Percentiles rank a stretch among this genome's conserved stretches.
Conservation (phyloP, 139 green algal species). For the Eudorina sp. region DNA sequence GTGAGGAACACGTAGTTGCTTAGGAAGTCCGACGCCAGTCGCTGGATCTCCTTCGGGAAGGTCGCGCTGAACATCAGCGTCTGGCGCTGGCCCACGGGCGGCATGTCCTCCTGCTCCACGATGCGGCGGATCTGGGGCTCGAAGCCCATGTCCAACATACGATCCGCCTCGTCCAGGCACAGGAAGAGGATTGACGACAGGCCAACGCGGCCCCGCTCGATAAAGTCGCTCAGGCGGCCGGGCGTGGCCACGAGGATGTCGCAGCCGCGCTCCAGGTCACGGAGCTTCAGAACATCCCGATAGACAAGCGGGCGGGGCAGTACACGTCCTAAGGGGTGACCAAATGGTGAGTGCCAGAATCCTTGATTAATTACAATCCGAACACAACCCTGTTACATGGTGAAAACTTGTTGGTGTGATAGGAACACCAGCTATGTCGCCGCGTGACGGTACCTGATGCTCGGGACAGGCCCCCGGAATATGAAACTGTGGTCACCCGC, state of each 20-base stretch:
- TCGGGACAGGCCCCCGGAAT: no score
- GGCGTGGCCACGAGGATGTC: constrained; percentile 98
- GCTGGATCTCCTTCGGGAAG: constrained; percentile 95
- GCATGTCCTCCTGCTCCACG: constrained; percentile 94
- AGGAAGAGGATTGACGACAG: constrained; percentile 81
- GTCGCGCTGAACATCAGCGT: constrained; percentile 97
- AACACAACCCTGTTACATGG: no score
- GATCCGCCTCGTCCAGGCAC: constrained; percentile 95
- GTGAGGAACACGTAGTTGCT: constrained; percentile 98
- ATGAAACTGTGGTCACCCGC: no score
- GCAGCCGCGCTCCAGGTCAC: constrained; percentile 94
- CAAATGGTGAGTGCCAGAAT: no score
- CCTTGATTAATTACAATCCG: no score
- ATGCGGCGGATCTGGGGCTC: constrained; percentile 94
- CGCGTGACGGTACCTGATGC: no score
- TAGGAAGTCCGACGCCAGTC: constrained; percentile 95
- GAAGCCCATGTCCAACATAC: constrained; percentile 99
- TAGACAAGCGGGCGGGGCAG: no score
- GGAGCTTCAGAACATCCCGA: no score
- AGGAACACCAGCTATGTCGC: no score
- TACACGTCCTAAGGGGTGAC: no score
- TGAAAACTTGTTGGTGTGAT: no score
- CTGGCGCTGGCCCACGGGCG: constrained; percentile 86
- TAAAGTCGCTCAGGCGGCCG: constrained; percentile 93
- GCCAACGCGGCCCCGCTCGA: constrained; percentile 91